These are phyloP conservation scores for Psilocybe cyanescens DNA, from an alignment of 768 basidiomycete genomes.

Conservation along the genomic window DNA sequence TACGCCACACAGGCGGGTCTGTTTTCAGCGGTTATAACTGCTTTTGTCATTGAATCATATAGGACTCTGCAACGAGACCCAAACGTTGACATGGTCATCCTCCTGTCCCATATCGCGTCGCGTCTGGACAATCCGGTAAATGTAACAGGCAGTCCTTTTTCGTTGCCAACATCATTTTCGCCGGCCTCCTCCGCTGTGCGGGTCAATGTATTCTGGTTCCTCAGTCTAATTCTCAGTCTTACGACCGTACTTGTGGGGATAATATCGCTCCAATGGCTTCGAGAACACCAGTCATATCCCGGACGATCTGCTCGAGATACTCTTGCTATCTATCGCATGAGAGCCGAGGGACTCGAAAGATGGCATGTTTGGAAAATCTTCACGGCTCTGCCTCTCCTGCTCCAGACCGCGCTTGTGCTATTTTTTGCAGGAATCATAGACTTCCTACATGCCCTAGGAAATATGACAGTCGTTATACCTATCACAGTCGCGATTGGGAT, in stretches of 20 bases:
- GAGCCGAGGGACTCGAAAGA: slow-evolving; percentile 22
- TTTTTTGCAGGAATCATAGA: slow-evolving; percentile 29
- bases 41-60: slow-evolving; percentile 9
- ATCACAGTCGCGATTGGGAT: not conserved
- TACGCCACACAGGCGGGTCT: slow-evolving; percentile 17
- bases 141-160: not conserved
- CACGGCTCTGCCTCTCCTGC: slow-evolving; percentile 25
- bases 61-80: slow-evolving; percentile 16
- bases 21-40: slow-evolving; percentile 23
- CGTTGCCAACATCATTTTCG: not conserved
- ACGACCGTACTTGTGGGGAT: slow-evolving; percentile 13
- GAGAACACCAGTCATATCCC: slow-evolving; percentile 3
- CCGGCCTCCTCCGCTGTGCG: not conserved
- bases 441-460: slow-evolving; percentile 5
- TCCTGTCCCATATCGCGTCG: slow-evolving; percentile 11
- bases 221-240: slow-evolving; percentile 13
- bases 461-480: not conserved
- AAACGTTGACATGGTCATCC: slow-evolving; percentile 1
- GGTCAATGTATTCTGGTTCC: slow-evolving; percentile 8
- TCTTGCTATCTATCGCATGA: slow-evolving; percentile 24
- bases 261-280: slow-evolving; percentile 13
- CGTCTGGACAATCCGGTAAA: not conserved
- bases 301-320: not conserved
- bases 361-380: slow-evolving; percentile 31
- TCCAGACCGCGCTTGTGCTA: slow-evolving; percentile 28